phyloP scores from a whole-genome alignment of 208 protist species.

The Leishmania tropica region DNA sequence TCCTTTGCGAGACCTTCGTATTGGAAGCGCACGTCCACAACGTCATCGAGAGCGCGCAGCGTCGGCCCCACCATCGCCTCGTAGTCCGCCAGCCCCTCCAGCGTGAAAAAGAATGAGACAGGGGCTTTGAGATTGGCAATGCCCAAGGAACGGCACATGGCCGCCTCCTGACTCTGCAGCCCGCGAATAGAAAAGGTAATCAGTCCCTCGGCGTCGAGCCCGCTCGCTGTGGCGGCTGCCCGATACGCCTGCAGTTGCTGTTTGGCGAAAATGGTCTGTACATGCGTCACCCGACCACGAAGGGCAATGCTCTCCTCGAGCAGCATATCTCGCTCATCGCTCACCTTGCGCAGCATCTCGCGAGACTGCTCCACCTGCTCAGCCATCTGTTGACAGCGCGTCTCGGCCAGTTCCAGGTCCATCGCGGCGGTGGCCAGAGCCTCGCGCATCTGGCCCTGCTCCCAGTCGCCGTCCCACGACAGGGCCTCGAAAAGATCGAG shows the following conservation, averaged over 20 bases:
- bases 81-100: conserved; percentile 74
- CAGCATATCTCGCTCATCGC: conserved; percentile 74
- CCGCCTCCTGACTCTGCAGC: conserved; percentile 39
- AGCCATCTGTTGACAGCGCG: conserved; percentile 66
- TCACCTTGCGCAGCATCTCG: conserved; percentile 35
- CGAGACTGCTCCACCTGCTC: conserved; percentile 63
- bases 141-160: conserved; percentile 42
- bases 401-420: conserved; percentile 82
- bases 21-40: conserved; percentile 71
- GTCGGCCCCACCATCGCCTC: conserved; percentile 83
- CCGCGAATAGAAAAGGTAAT: conserved; percentile 66
- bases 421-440: conserved; percentile 76
- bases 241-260: conserved; percentile 85
- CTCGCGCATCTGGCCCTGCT: conserved; percentile 79
- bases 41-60: conserved; percentile 56
- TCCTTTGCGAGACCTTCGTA: conserved; percentile 66
- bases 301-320: conserved; percentile 85
- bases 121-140: conserved; percentile 34
- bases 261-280: conserved; percentile 88
- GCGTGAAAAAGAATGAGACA: conserved; percentile 65
- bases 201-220: conserved; percentile 26
- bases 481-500: conserved; percentile 76
- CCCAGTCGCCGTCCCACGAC: conserved; percentile 79
- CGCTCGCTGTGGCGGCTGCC: conserved; percentile 21
- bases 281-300: conserved; percentile 68